A percentile compares a stretch with the other conserved stretches of the same genome.
phyloP scores from a whole-genome alignment of 352 stramenopile species.

The Phytophthora pistaciae region DNA sequence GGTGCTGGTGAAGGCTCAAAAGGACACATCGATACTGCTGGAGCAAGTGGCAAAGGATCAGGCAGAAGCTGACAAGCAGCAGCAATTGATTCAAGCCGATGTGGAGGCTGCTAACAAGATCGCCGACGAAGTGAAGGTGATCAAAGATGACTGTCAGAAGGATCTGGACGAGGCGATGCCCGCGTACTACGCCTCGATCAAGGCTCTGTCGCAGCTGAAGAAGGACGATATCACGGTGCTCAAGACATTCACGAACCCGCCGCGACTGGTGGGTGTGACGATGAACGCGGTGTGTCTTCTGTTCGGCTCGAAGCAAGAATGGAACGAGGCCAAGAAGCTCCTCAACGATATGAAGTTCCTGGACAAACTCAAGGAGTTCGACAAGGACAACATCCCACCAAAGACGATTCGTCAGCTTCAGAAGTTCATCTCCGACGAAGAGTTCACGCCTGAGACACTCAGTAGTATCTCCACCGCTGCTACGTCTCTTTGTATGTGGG shows the following conservation, averaged over 20 bases:
- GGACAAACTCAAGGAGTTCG: conserved; percentile 88
- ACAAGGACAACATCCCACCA: conserved; percentile 90
- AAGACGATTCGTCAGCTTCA: conserved; percentile 91
- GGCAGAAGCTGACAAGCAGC: conserved; percentile 91
- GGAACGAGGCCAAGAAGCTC: conserved; percentile 93
- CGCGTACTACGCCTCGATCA: conserved; percentile 92
- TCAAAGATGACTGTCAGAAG: conserved; percentile 95
- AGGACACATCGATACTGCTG: conserved; percentile 89
- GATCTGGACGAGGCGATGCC: conserved; percentile 95
- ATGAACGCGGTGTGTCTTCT: conserved; percentile 94
- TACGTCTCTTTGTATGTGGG: conserved; percentile 96
- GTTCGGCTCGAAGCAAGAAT: conserved; percentile 90
- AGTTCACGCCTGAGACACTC: conserved; percentile 93
- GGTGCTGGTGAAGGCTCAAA: conserved; percentile 88
- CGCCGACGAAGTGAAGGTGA: conserved; percentile 92
- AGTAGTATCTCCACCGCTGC: conserved; percentile 91
- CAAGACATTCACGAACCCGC: conserved; percentile 94
- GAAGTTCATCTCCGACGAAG: conserved; percentile 91
- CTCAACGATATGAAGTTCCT: conserved; percentile 94
- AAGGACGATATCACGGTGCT: conserved; percentile 94
- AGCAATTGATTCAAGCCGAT: conserved; percentile 92
- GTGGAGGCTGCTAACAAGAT: conserved; percentile 93
- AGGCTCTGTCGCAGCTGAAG: conserved; percentile 91
- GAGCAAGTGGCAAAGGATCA: conserved; percentile 93
- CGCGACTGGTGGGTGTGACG: conserved; percentile 89